Percentiles rank a stretch among this genome's conserved stretches.
phyloP scores from a whole-genome alignment of 2,329 filamentous ascomycete species.

The Didymella exigua region DNA sequence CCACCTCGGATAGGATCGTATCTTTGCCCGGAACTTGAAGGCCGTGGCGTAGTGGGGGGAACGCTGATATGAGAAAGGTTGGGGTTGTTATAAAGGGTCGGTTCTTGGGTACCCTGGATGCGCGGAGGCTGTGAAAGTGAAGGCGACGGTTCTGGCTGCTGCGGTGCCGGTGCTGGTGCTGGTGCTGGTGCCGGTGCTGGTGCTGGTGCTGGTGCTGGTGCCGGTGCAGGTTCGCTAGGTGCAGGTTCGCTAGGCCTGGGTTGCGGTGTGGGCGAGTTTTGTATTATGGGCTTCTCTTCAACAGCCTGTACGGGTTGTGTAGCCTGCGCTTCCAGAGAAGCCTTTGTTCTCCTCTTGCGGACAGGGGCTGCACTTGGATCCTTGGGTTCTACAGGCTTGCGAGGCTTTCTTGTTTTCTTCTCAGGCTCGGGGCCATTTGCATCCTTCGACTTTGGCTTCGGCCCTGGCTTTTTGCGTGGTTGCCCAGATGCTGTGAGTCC shows the following conservation, averaged over 20 bases:
- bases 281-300: slow-evolving; percentile 35
- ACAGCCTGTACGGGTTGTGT: slow-evolving; percentile 29
- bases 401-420: slow-evolving; percentile 53
- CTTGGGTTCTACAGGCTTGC: slow-evolving; percentile 56
- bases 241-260: slow-evolving; percentile 38
- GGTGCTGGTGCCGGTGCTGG: slow-evolving; percentile 16
- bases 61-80: slow-evolving; percentile 49
- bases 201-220: slow-evolving; percentile 16
- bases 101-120: slow-evolving; percentile 49
- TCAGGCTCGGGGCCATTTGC: slow-evolving; percentile 45
- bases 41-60: slow-evolving; percentile 56
- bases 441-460: slow-evolving; percentile 50
- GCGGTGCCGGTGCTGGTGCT: slow-evolving; percentile 18
- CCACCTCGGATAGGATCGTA: slow-evolving; percentile 87
- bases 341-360: slow-evolving; percentile 57
- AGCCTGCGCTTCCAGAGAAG: slow-evolving; percentile 43
- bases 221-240: too few species aligned
- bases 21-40: slow-evolving; percentile 74
- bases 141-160: slow-evolving; percentile 37
- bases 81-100: slow-evolving; percentile 46
- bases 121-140: slow-evolving; percentile 34
- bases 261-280: slow-evolving; percentile 36
- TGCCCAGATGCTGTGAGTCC: slow-evolving; percentile 44
- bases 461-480: slow-evolving; percentile 51
- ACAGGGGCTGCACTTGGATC: slow-evolving; percentile 53